These are phyloP conservation scores for Erythrobasidium hasegawianum DNA, from an alignment of 1,284 basidiomycete genomes.

Conservation along the genomic window DNA sequence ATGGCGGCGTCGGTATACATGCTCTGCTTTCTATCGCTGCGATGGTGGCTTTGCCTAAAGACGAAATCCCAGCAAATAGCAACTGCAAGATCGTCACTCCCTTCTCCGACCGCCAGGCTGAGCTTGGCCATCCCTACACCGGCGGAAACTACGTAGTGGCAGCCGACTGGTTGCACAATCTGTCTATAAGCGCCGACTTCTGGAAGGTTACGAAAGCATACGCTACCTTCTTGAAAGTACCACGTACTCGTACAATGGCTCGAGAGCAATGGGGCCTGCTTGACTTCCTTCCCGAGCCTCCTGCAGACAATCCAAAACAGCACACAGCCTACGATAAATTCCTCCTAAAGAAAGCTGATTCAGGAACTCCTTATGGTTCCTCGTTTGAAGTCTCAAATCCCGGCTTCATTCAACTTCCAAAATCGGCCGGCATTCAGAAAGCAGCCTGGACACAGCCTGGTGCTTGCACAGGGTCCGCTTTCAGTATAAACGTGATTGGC, in stretches of 20 bases:
- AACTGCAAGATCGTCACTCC: constrained; percentile 11
- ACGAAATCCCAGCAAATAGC: not conserved
- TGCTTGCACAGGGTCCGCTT: not conserved
- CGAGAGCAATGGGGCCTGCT: constrained; percentile 17
- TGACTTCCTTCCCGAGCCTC: constrained; percentile 18
- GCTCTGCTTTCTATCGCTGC: not conserved
- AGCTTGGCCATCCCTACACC: constrained; percentile 1
- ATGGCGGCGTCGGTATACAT: not conserved
- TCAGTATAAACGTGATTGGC: not conserved
- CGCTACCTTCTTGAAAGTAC: not conserved
- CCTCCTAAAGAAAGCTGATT: constrained; percentile 6
- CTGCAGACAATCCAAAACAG: not conserved
- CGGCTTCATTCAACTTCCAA: not conserved
- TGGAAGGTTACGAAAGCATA: not conserved
- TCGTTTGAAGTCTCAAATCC: constrained; percentile 21
- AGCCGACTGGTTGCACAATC: not conserved
- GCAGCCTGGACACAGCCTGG: not conserved
- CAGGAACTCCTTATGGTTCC: not conserved
- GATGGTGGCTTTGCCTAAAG: constrained; percentile 6
- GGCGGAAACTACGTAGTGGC: constrained; percentile 23
- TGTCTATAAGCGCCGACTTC: not conserved
- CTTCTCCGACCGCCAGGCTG: constrained; percentile 10
- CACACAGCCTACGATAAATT: constrained; percentile 14
- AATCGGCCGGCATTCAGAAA: not conserved
- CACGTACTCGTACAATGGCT: not conserved